Conservation (phyloP, 2,329 filamentous ascomycete genomes). For the Trichoderma sp. region DNA sequence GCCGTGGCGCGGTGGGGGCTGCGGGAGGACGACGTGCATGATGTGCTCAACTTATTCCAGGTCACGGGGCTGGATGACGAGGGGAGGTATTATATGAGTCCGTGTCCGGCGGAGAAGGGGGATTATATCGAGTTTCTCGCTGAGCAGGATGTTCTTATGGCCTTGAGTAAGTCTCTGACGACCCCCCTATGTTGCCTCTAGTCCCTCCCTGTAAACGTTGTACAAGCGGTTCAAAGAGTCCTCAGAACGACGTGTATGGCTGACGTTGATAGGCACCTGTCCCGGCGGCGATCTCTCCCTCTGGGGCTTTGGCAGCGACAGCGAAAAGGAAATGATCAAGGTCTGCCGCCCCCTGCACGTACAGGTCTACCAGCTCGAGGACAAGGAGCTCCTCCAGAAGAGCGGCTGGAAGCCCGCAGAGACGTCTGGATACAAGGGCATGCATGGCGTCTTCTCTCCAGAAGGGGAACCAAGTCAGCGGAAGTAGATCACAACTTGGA, state of each 20-base stretch:
- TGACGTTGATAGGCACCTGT: conserved; percentile 59
- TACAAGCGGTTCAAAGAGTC: not conserved
- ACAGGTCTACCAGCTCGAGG: conserved; percentile 67
- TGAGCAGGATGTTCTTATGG: conserved; percentile 72
- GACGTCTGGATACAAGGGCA: conserved; percentile 62
- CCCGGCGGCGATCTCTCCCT: conserved; percentile 78
- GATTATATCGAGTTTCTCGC: conserved; percentile 77
- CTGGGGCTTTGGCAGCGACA: conserved; percentile 77
- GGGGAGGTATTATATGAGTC: conserved; percentile 76
- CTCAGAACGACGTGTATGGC: too few species aligned
- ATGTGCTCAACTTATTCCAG: conserved; percentile 85
- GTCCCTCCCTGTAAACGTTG: not conserved
- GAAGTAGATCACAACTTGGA: not conserved
- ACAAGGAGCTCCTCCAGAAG: conserved; percentile 53
- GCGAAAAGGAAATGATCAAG: conserved; percentile 67
- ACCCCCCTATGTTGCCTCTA: not conserved
- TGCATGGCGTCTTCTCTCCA: conserved; percentile 56
- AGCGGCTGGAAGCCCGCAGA: conserved; percentile 64
- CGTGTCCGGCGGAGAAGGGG: conserved; percentile 56
- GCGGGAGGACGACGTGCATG: conserved; percentile 74
- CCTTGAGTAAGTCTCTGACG: conserved; percentile 48
- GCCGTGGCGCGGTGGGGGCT: conserved; percentile 70
- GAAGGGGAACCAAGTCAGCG: conserved; percentile 32
- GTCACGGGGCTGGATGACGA: conserved; percentile 74
- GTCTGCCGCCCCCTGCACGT: conserved; percentile 75